Conservation (phyloP, 768 basidiomycete genomes). For the Kockovaella imperatae region DNA sequence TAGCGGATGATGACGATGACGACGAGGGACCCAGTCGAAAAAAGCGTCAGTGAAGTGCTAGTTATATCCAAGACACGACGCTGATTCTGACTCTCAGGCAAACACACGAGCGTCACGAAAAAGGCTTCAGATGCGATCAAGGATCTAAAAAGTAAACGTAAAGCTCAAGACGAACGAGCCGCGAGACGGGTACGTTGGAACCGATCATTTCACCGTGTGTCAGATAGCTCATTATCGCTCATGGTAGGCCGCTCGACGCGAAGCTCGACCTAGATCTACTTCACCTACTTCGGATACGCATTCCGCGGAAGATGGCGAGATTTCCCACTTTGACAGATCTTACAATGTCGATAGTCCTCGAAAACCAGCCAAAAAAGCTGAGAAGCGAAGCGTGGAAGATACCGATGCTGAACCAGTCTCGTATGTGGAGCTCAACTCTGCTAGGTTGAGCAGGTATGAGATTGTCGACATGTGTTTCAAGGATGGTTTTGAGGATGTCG, state of each 20-base stretch:
- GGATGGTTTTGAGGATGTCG: conserved; percentile 79
- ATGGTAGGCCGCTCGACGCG: conserved; percentile 60
- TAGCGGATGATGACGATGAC: conserved; percentile 40
- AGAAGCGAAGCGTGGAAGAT: conserved; percentile 53
- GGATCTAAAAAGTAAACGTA: conserved; percentile 76
- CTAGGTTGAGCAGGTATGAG: conserved; percentile 59
- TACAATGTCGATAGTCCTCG: conserved; percentile 4
- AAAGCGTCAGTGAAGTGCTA: conserved; percentile 57
- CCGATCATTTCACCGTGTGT: neutral
- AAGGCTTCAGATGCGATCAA: conserved; percentile 38
- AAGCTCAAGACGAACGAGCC: conserved; percentile 78
- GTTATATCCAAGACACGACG: neutral
- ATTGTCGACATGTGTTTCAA: conserved; percentile 64
- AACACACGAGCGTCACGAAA: conserved; percentile 53
- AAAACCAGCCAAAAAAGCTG: conserved; percentile 8
- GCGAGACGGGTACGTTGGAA: conserved; percentile 54
- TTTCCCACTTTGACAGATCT: conserved; percentile 15
- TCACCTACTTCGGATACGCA: conserved; percentile 72
- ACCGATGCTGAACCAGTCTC: conserved; percentile 51
- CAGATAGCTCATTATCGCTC: conserved; percentile 32
- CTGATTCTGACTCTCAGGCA: conserved; percentile 50
- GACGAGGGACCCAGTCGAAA: conserved; percentile 52
- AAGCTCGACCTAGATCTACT: conserved; percentile 50
- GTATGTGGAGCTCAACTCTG: conserved; percentile 55
- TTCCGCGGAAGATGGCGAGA: conserved; percentile 61